Evolutionary conservation across 202 grass and related monocot genomes (phyloP).

Genomic region (Zizania palustris): DNA sequence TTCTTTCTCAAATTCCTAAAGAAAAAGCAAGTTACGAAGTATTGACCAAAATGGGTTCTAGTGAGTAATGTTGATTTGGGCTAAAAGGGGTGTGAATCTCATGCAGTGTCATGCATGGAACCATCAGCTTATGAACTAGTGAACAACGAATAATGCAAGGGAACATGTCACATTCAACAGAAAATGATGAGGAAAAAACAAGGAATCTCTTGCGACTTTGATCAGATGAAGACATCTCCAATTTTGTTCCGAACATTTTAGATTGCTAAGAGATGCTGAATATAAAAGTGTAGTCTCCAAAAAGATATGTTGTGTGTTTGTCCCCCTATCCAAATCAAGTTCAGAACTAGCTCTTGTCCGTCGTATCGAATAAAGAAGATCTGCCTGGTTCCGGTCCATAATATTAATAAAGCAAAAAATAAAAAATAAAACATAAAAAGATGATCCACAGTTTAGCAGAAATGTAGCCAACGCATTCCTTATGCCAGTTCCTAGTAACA

Average conservation of each 20-base stretch:
- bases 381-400: conserved; percentile 32
- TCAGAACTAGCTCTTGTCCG: not conserved
- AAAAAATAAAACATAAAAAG: not conserved
- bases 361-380: conserved; percentile 16
- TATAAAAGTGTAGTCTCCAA: not conserved
- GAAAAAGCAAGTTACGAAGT: not conserved
- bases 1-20: not conserved
- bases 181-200: not conserved
- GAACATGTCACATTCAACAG: not conserved
- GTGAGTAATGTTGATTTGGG: not conserved
- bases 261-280: not conserved
- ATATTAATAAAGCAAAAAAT: not conserved
- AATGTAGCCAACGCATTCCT: not conserved
- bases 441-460: not conserved
- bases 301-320: not conserved
- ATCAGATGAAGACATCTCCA: not conserved
- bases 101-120: conserved; percentile 4
- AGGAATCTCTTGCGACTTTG: not conserved
- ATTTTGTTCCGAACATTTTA: not conserved
- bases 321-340: not conserved
- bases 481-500: not conserved
- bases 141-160: not conserved
- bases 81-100: no score
- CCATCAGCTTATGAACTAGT: not conserved
- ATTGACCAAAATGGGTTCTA: not conserved